Percentiles rank a stretch among this genome's conserved stretches.
These are phyloP conservation scores for Rhodotorula glutinis DNA, from an alignment of 1,284 basidiomycete species.

Conservation along the genomic window DNA sequence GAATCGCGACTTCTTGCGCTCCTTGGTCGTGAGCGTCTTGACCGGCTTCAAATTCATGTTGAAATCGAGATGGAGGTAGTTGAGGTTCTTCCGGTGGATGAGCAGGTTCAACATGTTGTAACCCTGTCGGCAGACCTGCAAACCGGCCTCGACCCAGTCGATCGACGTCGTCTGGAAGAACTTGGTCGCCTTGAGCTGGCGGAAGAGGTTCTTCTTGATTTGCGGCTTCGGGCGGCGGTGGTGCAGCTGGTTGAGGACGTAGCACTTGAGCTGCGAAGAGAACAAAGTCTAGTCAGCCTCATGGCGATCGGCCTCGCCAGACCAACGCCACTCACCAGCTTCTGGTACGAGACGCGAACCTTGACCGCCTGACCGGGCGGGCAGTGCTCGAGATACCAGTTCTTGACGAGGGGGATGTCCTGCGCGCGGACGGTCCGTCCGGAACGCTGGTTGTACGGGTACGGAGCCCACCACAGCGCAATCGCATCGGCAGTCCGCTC, in stretches of 20 bases:
- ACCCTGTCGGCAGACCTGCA: constrained; percentile 97
- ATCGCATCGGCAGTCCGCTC: constrained; percentile 95
- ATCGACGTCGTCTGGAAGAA: constrained; percentile 98
- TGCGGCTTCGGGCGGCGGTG: constrained; percentile 88
- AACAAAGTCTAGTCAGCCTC: constrained; percentile 8
- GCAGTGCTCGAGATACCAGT: constrained; percentile 93
- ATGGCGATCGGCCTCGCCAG: too few relatives aligned
- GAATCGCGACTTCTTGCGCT: constrained; percentile 99
- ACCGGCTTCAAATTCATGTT: constrained; percentile 63
- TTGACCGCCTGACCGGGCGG: constrained; percentile 95
- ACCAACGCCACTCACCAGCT: constrained; percentile 57
- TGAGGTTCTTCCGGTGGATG: constrained; percentile 99
- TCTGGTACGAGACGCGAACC: constrained; percentile 98
- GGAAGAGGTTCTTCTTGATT: constrained; percentile 95
- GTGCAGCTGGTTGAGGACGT: constrained; percentile 89
- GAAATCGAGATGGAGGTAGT: constrained; percentile 58
- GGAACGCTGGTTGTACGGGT: constrained; percentile 89
- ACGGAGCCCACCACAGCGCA: constrained; percentile 97
- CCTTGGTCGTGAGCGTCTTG: constrained; percentile 98
- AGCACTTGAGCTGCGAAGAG: constrained; percentile 70
- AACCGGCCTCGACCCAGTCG: constrained; percentile 98
- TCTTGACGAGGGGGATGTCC: constrained; percentile 93
- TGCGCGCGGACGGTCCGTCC: constrained; percentile 91
- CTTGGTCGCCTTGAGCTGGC: constrained; percentile 94
- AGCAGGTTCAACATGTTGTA: constrained; percentile 99